A percentile compares a stretch with the other conserved stretches of the same genome.
These are phyloP conservation scores for Nicotiana noctiflora DNA, from an alignment of 257 asterid species.

Conservation along the genomic window DNA sequence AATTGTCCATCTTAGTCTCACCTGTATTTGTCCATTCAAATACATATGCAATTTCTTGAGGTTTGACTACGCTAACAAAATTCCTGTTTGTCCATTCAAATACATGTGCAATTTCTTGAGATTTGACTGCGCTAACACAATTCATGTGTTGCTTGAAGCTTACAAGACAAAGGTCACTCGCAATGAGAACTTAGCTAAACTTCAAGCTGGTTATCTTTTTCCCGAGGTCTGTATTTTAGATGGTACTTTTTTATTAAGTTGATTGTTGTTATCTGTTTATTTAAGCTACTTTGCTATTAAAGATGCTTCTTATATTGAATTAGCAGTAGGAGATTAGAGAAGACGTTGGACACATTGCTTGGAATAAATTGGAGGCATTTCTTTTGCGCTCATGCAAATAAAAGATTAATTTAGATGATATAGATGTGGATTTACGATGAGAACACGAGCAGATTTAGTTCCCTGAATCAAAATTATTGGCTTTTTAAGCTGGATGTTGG, in stretches of 20 bases:
- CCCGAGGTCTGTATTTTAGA: conserved; percentile 58
- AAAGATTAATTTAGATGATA: background rate
- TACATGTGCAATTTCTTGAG: background rate
- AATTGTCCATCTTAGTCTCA: background rate
- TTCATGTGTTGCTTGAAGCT: conserved; percentile 43
- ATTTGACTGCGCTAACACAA: conserved; percentile 14
- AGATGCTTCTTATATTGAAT: background rate
- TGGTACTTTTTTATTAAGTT: conserved; percentile 8
- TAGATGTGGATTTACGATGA: background rate
- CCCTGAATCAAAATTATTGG: background rate
- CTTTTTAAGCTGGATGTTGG: background rate
- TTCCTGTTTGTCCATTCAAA: conserved; percentile 5
- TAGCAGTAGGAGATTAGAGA: background rate
- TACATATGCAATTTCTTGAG: background rate
- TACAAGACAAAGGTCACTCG: conserved; percentile 74
- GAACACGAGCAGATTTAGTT: background rate
- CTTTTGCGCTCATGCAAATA: background rate
- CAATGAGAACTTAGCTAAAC: conserved; percentile 77
- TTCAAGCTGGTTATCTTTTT: conserved; percentile 97
- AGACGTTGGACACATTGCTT: background rate
- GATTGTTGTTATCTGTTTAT: background rate
- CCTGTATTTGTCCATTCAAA: background rate
- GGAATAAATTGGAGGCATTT: background rate
- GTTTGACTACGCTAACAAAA: conserved; percentile 14
- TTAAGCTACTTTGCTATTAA: conserved; percentile 4